Conservation (phyloP, 495 filamentous ascomycete genomes). For the Monascus purpureus region DNA sequence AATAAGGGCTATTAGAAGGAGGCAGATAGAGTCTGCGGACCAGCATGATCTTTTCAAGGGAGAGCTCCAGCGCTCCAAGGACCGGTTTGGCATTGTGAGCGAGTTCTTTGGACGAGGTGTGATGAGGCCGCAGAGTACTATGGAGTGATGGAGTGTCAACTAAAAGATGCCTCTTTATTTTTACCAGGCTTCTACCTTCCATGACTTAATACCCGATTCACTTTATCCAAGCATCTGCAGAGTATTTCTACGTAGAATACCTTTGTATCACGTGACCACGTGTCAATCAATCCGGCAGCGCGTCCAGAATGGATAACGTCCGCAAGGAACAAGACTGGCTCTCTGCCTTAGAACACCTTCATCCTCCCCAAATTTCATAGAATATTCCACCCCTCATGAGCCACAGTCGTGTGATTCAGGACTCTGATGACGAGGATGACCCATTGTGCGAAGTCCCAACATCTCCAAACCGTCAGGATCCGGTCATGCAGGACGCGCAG, state of each 20-base stretch:
- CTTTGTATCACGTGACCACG: background rate
- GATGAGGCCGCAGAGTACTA: constrained; percentile 43
- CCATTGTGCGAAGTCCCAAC: constrained; percentile 16
- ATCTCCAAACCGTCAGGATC: constrained; percentile 7
- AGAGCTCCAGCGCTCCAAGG: constrained; percentile 62
- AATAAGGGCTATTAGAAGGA: constrained; percentile 68
- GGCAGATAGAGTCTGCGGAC: constrained; percentile 78
- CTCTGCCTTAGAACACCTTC: too few species aligned
- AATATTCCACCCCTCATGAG: constrained; percentile 11
- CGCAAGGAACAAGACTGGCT: too few species aligned
- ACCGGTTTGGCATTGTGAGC: constrained; percentile 75
- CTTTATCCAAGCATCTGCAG: too few species aligned
- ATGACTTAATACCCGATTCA: too few species aligned
- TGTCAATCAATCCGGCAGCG: background rate
- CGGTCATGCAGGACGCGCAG: constrained; percentile 5
- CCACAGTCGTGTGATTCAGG: constrained; percentile 30
- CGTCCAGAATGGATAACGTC: background rate
- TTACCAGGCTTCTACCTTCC: too few species aligned
- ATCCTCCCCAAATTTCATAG: background rate
- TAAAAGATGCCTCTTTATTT: too few species aligned
- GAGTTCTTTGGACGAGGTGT: constrained; percentile 94
- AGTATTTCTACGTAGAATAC: too few species aligned
- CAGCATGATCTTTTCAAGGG: constrained; percentile 82
- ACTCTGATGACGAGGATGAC: constrained; percentile 38
- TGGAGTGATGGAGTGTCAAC: constrained; percentile 18